Evolutionary conservation across 768 basidiomycete species (phyloP), one percentile per base, ranked within the genome.

Genomic region (Amanita fuliginea): DNA sequence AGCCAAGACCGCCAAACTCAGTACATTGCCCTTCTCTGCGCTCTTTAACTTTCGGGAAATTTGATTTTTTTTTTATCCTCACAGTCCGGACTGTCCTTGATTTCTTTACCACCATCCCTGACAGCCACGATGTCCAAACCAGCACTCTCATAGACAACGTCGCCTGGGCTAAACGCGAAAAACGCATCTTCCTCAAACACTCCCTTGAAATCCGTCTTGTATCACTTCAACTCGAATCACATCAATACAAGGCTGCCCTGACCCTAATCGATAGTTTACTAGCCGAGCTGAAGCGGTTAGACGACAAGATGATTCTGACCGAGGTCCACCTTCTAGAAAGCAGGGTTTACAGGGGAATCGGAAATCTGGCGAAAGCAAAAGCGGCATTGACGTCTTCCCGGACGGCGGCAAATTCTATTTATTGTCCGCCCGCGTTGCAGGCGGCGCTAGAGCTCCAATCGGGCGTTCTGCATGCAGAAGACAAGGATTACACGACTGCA

Each of bases 281-380:
- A 30, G 83, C 83, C 1, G 96, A 98, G 64, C 77, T 99, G 16
- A 92, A 88, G 66, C 78, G 83, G 21, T 71, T 99, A 22, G 95
- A 99, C 63, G 96, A 98, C 69, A 98, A 98, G 73, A 86, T 95
- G 78, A 88, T 98, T 53, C 74, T 99, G 26, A 97, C 94, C 3
- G 95, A 98, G 62, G 93, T 98, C 0, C 93, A 95, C 58, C 75
- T 99, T 7, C 76, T 98, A 34, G 95, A 99, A 67, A 89, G 88
- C 51, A 70, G 91, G 39, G 90, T 94, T 1, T 90, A 94, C 60
- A 80, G 92, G 52, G 91, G 89, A 1, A 79, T 91, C 49, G 83
- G 83, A 18, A 98, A 98, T 65, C 67, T 93, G 44, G 72, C 90
- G 5, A 93, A 96, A 62, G 77, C 94, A 11, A 98, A 97, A 73